These are phyloP conservation scores for Phalaenopsis hybrid DNA, from an alignment of 116 monocot species.

Conservation along the genomic window DNA sequence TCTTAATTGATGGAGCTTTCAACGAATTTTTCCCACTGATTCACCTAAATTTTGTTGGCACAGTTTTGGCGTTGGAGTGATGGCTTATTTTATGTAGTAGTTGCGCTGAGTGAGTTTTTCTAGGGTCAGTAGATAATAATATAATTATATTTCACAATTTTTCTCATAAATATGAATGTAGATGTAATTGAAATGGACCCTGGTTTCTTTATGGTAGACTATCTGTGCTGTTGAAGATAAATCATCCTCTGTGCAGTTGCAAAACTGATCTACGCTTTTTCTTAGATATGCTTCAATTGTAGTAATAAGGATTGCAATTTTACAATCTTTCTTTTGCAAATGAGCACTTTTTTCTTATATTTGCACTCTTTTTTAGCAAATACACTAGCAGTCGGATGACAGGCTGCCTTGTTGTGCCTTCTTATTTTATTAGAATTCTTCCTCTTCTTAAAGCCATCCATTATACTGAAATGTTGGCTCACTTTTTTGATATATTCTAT, in stretches of 20 bases:
- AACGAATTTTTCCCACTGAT: background rate
- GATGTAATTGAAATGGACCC: background rate
- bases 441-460: background rate
- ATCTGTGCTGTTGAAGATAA: background rate
- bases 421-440: background rate
- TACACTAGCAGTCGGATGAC: background rate
- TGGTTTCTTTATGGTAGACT: background rate
- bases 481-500: constrained; percentile 13
- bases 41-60: background rate
- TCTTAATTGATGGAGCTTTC: background rate
- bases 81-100: background rate
- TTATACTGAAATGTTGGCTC: background rate
- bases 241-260: background rate
- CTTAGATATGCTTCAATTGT: background rate
- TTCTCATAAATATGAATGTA: background rate
- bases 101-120: background rate
- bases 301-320: background rate
- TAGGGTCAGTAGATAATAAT: background rate
- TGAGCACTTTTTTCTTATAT: background rate
- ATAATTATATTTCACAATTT: background rate
- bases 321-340: background rate
- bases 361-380: background rate
- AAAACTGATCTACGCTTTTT: background rate
- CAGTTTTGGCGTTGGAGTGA: background rate
- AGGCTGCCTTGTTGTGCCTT: background rate